phyloP scores from a whole-genome alignment of 2,329 filamentous ascomycete genomes.

The Sarocladiaceae sp. region DNA sequence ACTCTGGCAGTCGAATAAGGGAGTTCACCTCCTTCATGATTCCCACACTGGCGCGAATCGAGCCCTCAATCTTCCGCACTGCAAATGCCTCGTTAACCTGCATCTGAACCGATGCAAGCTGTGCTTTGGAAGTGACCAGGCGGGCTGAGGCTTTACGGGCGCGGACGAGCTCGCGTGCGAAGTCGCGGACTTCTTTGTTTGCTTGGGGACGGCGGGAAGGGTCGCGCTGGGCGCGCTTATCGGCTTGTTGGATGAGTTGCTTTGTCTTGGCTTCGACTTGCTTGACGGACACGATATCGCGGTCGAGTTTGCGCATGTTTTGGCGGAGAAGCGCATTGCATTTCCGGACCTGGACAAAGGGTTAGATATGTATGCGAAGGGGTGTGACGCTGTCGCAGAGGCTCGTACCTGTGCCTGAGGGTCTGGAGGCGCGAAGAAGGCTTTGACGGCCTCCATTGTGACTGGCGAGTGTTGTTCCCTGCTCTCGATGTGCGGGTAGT shows the following conservation, averaged over 20 bases:
- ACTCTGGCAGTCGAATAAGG: constrained; percentile 76
- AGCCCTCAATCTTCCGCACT: constrained; percentile 92
- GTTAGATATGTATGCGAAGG: neutral
- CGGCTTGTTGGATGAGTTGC: constrained; percentile 77
- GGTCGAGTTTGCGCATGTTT: constrained; percentile 92
- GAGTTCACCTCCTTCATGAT: constrained; percentile 98
- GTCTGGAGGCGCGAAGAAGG: constrained; percentile 87
- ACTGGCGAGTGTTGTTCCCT: too few species aligned
- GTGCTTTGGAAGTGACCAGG: constrained; percentile 82
- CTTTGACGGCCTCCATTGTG: constrained; percentile 80
- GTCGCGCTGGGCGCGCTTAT: constrained; percentile 75
- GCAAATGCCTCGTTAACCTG: constrained; percentile 97
- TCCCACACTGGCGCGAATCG: constrained; percentile 77
- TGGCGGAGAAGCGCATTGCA: constrained; percentile 85
- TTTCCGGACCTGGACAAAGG: constrained; percentile 67
- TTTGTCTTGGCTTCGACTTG: constrained; percentile 80
- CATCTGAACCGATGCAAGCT: constrained; percentile 91
- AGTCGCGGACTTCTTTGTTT: constrained; percentile 75
- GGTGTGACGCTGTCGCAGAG: neutral
- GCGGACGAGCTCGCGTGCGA: constrained; percentile 82
- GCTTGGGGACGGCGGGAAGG: constrained; percentile 76
- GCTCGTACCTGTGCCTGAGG: constrained; percentile 79
- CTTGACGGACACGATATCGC: constrained; percentile 79
- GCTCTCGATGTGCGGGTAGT: too few species aligned
- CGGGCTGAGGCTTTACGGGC: constrained; percentile 71